Evolutionary conservation across 202 grass and related monocot genomes (phyloP).

Genomic region (Schoenoplectus tabernaemontani): DNA sequence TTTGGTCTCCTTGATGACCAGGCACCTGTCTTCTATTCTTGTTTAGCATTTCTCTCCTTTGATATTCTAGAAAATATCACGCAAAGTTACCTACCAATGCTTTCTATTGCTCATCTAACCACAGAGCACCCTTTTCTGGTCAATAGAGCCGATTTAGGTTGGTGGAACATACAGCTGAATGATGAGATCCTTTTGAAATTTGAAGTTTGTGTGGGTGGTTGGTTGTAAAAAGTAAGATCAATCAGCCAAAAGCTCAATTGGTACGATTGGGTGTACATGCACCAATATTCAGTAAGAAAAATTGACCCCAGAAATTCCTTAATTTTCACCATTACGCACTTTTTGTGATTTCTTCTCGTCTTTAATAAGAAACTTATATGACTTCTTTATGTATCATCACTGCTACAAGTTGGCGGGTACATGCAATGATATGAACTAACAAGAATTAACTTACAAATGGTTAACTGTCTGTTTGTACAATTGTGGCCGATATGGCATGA

Average conservation of each 20-base stretch:
- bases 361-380: background rate
- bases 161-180: background rate
- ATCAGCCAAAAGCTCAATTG: background rate
- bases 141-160: too few relatives aligned
- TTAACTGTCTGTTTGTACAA: background rate
- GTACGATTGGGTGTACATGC: background rate
- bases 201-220: background rate
- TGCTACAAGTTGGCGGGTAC: background rate
- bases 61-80: background rate
- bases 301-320: background rate
- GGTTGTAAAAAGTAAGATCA: background rate
- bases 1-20: slow-evolving; percentile 78
- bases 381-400: background rate
- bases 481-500: background rate
- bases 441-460: background rate
- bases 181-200: background rate
- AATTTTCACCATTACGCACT: background rate
- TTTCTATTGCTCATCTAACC: too few relatives aligned
- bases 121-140: too few relatives aligned
- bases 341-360: background rate
- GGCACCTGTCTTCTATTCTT: slow-evolving; percentile 16
- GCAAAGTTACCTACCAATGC: too few relatives aligned
- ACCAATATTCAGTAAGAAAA: background rate
- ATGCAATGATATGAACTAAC: background rate
- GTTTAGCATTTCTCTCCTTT: background rate